Evolutionary conservation across 108 stramenopile genomes (phyloP), one percentile per base, ranked within the genome.

Genomic region (Conticribra weissflogii): DNA sequence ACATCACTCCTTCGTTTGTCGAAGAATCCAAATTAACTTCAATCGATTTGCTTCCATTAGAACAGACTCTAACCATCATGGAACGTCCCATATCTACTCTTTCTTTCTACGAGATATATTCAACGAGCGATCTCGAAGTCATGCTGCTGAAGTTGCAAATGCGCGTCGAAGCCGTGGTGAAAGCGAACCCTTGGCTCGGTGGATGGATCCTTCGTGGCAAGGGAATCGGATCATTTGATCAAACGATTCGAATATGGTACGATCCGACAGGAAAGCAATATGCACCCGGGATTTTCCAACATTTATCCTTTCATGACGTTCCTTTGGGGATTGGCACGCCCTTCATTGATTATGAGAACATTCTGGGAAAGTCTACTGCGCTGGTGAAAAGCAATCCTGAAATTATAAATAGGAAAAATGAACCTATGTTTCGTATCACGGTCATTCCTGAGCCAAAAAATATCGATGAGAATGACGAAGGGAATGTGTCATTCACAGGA

Each of bases 141-240:
- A 25, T 56, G 7, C 17, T 63, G n/a, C 36, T 44, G 16, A 54
- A 60, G 34, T 32, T 81, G 17, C 45, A 73, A 48, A 15, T 25
- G 0, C 63, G 81, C 24, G 76, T 81, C 8, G 27, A 61, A 45
- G 53, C 44, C 4, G 65, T 81, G 1, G 27, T 78, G 18, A 34
- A 45, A 44, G 68, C 53, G 19, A 81, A 81, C 67, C 81, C 81
- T 0, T 81, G 81, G 81, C 54, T 77, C 45, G 81, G 81, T 22
- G 81, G 81, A 1, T 81, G 81, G 75, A 56, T 73, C 24, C 51
- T 60, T 0, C 41, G 71, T 3, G 79, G 68, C n/a, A 59, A 66
- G 30, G 71, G 71, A 8, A 41, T 61, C 28, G 74, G 71, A 55
- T 61, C 74, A n/a, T 67, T 77, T 17, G 74, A 81, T 57, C 68